Evolutionary conservation across 1,284 basidiomycete genomes (phyloP).

Genomic region (Gymnopus androsaceus): DNA sequence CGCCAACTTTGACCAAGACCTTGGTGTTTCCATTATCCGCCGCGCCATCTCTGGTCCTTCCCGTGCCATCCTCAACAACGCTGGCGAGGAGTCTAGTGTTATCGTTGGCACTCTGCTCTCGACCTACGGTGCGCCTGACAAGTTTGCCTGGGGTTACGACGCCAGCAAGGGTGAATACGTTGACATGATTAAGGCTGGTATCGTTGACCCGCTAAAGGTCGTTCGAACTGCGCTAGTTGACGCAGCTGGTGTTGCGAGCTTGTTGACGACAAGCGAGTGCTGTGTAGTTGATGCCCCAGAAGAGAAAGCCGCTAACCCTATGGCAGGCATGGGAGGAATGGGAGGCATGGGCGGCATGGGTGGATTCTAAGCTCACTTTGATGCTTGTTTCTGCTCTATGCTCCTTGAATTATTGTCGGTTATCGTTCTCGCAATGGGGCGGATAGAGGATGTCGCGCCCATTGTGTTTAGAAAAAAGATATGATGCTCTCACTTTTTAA

Average conservation of each 20-base stretch:
- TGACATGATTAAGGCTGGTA: conserved; percentile 93
- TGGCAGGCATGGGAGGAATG: conserved; percentile 67
- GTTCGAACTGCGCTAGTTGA: conserved; percentile 91
- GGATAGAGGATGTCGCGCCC: too few species aligned
- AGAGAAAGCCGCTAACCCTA: conserved; percentile 63
- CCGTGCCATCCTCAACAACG: conserved; percentile 91
- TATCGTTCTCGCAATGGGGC: too few species aligned
- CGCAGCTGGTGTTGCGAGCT: conserved; percentile 82
- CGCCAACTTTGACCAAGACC: conserved; percentile 96
- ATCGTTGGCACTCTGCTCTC: conserved; percentile 86
- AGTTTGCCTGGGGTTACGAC: conserved; percentile 91
- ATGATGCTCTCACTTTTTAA: background rate
- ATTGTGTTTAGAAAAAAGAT: background rate
- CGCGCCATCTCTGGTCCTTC: conserved; percentile 84
- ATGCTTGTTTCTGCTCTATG: background rate
- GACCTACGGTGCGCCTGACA: conserved; percentile 64
- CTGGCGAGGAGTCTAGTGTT: conserved; percentile 92
- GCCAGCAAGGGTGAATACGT: conserved; percentile 90
- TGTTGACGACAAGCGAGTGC: conserved; percentile 92
- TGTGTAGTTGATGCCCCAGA: conserved; percentile 92
- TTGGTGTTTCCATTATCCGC: conserved; percentile 93
- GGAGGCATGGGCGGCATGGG: conserved; percentile 69
- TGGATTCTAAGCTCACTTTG: conserved; percentile 19
- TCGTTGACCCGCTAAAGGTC: conserved; percentile 94
- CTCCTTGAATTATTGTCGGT: too few species aligned